Evolutionary conservation across 1,284 basidiomycete species (phyloP), one percentile per base, ranked within the genome.

Genomic region (Naganishia albida): DNA sequence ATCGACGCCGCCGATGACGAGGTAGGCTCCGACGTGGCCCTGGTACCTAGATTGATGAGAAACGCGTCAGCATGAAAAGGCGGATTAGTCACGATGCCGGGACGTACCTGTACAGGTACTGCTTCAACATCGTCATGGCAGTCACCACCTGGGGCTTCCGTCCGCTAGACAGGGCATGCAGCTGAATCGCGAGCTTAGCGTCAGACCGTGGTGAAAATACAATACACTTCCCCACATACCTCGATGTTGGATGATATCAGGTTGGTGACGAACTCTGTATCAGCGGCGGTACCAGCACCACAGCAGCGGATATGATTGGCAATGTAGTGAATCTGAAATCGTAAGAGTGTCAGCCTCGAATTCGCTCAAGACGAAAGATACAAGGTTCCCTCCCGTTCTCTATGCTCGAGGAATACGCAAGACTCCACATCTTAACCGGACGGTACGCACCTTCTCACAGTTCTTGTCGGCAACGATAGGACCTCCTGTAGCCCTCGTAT

Each of bases 391-490:
- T n/a, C n/a, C n/a, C n/a, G n/a, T n/a, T n/a, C n/a, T n/a, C n/a
- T n/a, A n/a, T n/a, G n/a, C n/a, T n/a, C n/a, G n/a, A n/a, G n/a
- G n/a, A n/a, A n/a, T n/a, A n/a, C n/a, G n/a, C n/a, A n/a, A n/a
- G n/a, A n/a, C n/a, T n/a, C n/a, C n/a, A n/a, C n/a, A n/a, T n/a
- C n/a, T n/a, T n/a, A n/a, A n/a, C n/a, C n/a, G n/a, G n/a, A n/a
- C n/a, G 52, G 12, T 38, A 66, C 82, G 62, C 64, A 92, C 93
- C 89, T 99, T 99, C 83, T 98, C 95, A 80, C 95, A 99, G 81
- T 98, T 98, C 87, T 98, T 98, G 83, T 98, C 95, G 0, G 94
- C 94, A 16, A 99, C 93, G 72, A 99, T 98, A 25, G 88, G 86
- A 0, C 95, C 95, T 71, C 89, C 91, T 0, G 95, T 98, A 2